Base-by-base conservation (phyloP, 2,329 filamentous ascomycete species). In the Aspergillus sp. region DNA sequence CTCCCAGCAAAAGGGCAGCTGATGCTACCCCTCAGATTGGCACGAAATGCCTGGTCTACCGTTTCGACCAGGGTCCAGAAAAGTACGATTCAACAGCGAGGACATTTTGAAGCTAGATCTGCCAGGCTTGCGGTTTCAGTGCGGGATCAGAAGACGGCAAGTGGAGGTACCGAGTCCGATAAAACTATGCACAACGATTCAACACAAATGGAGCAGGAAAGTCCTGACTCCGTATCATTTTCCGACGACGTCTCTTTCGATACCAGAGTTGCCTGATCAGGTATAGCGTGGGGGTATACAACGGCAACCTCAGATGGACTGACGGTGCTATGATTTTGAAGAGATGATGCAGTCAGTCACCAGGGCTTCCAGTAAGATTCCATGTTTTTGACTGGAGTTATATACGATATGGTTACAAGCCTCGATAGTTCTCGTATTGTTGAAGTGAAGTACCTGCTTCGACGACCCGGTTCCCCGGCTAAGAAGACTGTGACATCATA, bases 281-380 rank as follows among this genome's bases (percentile, higher is more conserved):
- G 62, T 43, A 47, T 71, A 71, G 69, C 64, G 69, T 71, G 69
- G 69, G 69, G 69, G 68, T 64, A 48, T 25, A 50, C 7, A 46
- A 30, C 48, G 13, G 49, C 45, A 49, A 49, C 19, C 19, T 49
- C 47, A 49, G 23, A 7, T 48, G 7, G 25, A 31, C 54, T 22
- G 17, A 22, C 43, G 5, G 54, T 22, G 25, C 11, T 23, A 15
- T 25, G 47, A 55, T 43, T 47, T 55, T 48, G 23, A 23, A 17
- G 9, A 47, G 41, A 23, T 52, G 54, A 60, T 48, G 46, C 25
- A 28, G 25, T 52, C 19, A 19, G 19, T 19, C 19, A 19, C 19
- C 19, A 19, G 59, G 59, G 4, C 9, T 38, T 25, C 28, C 51
- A 22, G 25, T 51, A 38, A 56, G 49, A 53, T 43, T 47, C 38